These are phyloP conservation scores for Sparassis latifolia DNA, from an alignment of 1,284 basidiomycete species.

Conservation along the genomic window DNA sequence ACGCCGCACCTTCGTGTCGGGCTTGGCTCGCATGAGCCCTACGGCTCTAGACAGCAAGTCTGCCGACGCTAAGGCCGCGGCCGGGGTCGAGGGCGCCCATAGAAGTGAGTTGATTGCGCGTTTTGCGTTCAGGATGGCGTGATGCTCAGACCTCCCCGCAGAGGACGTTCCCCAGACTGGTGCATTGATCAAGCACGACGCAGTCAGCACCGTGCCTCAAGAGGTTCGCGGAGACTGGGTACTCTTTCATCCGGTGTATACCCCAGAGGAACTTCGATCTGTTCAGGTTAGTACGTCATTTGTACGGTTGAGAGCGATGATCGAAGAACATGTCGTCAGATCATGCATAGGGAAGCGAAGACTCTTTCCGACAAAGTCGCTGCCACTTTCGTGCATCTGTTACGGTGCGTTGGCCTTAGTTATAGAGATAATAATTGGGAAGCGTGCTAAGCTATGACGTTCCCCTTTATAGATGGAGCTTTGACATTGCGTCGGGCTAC, in stretches of 20 bases:
- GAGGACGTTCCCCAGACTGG: conserved; percentile 11
- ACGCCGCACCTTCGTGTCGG: conserved; percentile 11
- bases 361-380: conserved; percentile 73
- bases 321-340: conserved; percentile 31
- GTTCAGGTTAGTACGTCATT: conserved; percentile 46
- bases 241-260: conserved; percentile 78
- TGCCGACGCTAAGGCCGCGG: conserved; percentile 14
- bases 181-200: neutral
- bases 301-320: neutral
- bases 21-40: conserved; percentile 3
- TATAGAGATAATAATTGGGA: neutral
- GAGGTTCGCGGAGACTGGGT: conserved; percentile 70
- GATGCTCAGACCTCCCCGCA: neutral
- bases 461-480: conserved; percentile 40
- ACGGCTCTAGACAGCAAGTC: conserved; percentile 9
- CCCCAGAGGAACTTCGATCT: conserved; percentile 69
- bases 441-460: neutral
- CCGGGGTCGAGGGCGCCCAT: conserved; percentile 27
- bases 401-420: conserved; percentile 32
- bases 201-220: neutral
- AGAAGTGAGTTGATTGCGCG: conserved; percentile 18
- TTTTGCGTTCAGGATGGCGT: no score
- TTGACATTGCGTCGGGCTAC: conserved; percentile 79
- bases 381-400: conserved; percentile 50
- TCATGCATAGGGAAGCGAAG: conserved; percentile 64